Evolutionary conservation across 2,329 filamentous ascomycete genomes (phyloP), one percentile per base, ranked within the genome.

Genomic region (Westerdykella ornata): DNA sequence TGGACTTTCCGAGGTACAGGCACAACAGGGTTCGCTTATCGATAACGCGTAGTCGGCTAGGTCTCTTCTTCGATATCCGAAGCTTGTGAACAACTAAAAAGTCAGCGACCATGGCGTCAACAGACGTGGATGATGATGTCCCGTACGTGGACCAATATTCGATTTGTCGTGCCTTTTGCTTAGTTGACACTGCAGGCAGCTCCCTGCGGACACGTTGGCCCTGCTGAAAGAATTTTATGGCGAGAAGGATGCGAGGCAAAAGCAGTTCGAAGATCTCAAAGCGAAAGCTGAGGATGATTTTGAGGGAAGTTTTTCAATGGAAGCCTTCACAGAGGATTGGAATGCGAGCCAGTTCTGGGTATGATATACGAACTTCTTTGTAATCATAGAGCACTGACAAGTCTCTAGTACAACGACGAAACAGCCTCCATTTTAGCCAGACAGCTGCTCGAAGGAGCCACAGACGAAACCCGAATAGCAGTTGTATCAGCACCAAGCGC

Each of bases 281-380:
- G 68, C 70, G 9, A 70, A 73, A 28, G 78, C 80, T 1, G 81
- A 85, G 57, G 68, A 75, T 35, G 71, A 74, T 12, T 72, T 73
- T 44, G 62, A 68, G 9, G 60, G 63, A 16, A 65, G 65, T 35
- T 52, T 78, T 26, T 74, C 68, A 31, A 90, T 90, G 77, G 78
- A 84, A 20, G 70, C 76, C 1, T 92, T 90, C 55, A 72, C 73
- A 1, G 86, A 90, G 65, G 82, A 90, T 63, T 92, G 86, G 86
- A 86, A 89, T 57, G 77, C 83, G 56, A 84, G 78, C 47, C 85
- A 90, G 66, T 92, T 92, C 57, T 92, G 86, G 85, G 81, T 85
- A 71, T 30, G 72, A 59, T 16, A 26, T 22, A 34, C 4, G 6
- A 37, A 13, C 39, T 20, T 22, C 31, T 26, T 20, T 13, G 16